phyloP scores from a whole-genome alignment of 208 protist genomes.

The Kentomonas sorsogonicus region DNA sequence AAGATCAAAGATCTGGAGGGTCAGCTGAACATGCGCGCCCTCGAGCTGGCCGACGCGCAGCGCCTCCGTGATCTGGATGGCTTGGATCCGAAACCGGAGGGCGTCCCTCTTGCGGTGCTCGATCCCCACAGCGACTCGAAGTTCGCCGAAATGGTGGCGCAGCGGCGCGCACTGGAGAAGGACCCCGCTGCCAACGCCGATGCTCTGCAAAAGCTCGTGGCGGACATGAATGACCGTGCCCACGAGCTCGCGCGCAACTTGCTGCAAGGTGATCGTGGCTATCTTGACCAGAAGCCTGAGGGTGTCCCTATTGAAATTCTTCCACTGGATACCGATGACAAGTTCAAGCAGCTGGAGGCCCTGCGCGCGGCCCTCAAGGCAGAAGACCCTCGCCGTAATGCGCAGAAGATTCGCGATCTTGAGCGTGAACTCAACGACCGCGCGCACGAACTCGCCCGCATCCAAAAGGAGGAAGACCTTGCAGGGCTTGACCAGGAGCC shows the following conservation, averaged over 20 bases:
- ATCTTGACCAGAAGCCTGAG: conserved; percentile 35
- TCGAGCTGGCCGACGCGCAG: conserved; percentile 37
- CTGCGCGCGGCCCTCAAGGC: conserved; percentile 55
- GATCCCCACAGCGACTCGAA: conserved; percentile 34
- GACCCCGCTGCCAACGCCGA: conserved; percentile 13
- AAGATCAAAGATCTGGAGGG: conserved; percentile 52
- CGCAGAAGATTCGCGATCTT: conserved; percentile 33
- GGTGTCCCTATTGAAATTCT: conserved; percentile 56
- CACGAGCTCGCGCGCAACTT: conserved; percentile 34
- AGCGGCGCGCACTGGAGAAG: conserved; percentile 33
- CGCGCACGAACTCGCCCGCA: conserved; percentile 33
- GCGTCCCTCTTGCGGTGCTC: conserved; percentile 39
- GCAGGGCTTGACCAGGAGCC: conserved; percentile 33
- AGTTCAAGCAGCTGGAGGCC: conserved; percentile 53
- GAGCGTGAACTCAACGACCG: conserved; percentile 55
- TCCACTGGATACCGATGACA: conserved; percentile 44
- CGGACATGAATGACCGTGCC: conserved; percentile 28
- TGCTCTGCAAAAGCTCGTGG: conserved; percentile 23
- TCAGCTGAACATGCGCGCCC: conserved; percentile 50
- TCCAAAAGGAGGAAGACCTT: conserved; percentile 54
- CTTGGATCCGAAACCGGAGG: conserved; percentile 36
- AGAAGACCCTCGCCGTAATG: conserved; percentile 45
- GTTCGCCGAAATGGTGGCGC: conserved; percentile 42
- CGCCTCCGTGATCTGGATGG: conserved; percentile 27
- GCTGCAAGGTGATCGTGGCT: conserved; percentile 26